These are phyloP conservation scores for Inosperma sp. DNA, from an alignment of 768 basidiomycete genomes.

Conservation along the genomic window DNA sequence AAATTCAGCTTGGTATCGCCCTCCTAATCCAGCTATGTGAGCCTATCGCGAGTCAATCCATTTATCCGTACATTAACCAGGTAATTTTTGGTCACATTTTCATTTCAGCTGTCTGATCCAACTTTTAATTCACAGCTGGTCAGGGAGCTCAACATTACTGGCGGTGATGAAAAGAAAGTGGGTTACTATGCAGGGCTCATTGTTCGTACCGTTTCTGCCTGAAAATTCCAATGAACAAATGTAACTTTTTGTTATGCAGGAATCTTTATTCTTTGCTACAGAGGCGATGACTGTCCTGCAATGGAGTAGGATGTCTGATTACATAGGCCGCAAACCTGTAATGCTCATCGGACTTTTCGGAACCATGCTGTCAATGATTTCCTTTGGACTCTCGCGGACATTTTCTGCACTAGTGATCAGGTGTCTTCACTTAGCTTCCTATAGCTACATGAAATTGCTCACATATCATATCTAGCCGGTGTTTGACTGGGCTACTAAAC, in stretches of 20 bases:
- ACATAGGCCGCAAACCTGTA: no score
- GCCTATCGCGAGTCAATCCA: no score
- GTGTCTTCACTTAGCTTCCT: conserved; percentile 26
- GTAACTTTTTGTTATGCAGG: conserved; percentile 29
- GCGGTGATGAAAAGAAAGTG: conserved; percentile 58
- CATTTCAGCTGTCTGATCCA: not conserved
- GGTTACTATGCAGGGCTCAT: no score
- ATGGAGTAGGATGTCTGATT: no score
- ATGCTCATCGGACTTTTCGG: no score
- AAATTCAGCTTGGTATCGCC: conserved; percentile 44
- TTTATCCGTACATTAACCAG: no score
- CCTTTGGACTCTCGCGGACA: conserved; percentile 50
- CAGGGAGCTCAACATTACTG: conserved; percentile 57
- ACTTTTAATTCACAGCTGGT: conserved; percentile 41
- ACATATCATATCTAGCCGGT: conserved; percentile 42
- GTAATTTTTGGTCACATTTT: conserved; percentile 23
- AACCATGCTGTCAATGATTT: conserved; percentile 41
- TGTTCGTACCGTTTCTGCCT: conserved; percentile 61
- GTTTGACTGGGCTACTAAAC: conserved; percentile 63
- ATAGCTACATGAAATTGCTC: not conserved
- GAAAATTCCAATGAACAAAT: not conserved
- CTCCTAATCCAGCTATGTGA: conserved; percentile 49
- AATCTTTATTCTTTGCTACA: conserved; percentile 47
- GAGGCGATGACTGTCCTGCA: no score
- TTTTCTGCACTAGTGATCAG: conserved; percentile 38